Conservation (phyloP, 2,329 filamentous ascomycete genomes). For the Pestalotiopsis sp. region DNA sequence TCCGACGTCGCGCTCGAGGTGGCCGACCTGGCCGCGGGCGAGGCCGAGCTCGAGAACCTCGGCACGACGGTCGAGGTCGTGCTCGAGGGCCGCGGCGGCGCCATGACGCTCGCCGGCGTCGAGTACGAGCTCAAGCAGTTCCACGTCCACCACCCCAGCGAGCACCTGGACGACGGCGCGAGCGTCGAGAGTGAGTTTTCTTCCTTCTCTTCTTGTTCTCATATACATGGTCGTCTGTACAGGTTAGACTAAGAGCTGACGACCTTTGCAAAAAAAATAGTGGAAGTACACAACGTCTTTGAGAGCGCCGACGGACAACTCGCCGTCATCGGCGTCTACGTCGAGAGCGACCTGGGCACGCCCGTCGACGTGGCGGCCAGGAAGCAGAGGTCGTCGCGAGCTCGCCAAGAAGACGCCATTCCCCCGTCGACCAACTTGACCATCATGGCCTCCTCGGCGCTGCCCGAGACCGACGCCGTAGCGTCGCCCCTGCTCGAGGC, state of each 20-base stretch:
- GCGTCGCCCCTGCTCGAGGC: slow-evolving; percentile 47
- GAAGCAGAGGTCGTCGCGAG: slow-evolving; percentile 11
- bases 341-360: slow-evolving; percentile 36
- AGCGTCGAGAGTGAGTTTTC: slow-evolving; percentile 44
- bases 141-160: slow-evolving; percentile 53
- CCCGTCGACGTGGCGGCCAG: slow-evolving; percentile 13
- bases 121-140: slow-evolving; percentile 46
- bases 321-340: slow-evolving; percentile 46
- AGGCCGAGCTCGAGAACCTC: slow-evolving; percentile 56
- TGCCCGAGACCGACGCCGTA: slow-evolving; percentile 37
- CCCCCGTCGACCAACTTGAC: slow-evolving; percentile 29
- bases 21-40: slow-evolving; percentile 40
- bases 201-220: background rate
- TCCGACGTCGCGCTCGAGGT: slow-evolving; percentile 39
- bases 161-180: slow-evolving; percentile 47
- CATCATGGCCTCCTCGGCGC: slow-evolving; percentile 43
- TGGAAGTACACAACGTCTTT: slow-evolving; percentile 65
- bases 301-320: slow-evolving; percentile 42
- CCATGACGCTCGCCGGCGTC: slow-evolving; percentile 35
- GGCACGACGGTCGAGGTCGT: slow-evolving; percentile 60
- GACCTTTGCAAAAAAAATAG: slow-evolving; percentile 18
- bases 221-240: background rate
- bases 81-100: slow-evolving; percentile 45
- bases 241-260: background rate
- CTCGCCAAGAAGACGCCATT: slow-evolving; percentile 12